Conservation (phyloP, 2,329 filamentous ascomycete genomes). For the Scolecobasidium constrictum region DNA sequence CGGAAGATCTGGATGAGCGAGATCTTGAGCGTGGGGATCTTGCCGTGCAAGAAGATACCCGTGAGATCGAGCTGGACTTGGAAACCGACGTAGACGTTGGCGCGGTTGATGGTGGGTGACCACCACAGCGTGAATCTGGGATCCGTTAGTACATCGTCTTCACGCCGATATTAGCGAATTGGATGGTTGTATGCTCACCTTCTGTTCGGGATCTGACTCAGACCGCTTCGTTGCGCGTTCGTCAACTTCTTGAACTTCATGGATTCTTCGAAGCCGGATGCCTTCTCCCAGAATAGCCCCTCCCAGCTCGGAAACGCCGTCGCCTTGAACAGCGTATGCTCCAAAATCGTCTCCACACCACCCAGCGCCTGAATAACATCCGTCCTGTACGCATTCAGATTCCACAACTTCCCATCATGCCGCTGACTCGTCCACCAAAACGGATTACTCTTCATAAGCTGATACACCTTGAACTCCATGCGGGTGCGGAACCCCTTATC, state of each 20-base stretch:
- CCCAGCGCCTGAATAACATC: constrained; percentile 94
- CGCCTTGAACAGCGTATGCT: constrained; percentile 93
- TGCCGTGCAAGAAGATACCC: constrained; percentile 97
- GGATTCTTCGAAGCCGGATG: constrained; percentile 31
- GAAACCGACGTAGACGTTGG: constrained; percentile 98
- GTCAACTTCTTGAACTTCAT: constrained; percentile 99
- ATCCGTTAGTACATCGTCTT: no score
- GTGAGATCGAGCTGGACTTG: constrained; percentile 96
- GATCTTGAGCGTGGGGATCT: constrained; percentile 96
- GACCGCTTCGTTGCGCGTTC: constrained; percentile 89
- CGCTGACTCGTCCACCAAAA: constrained; percentile 99
- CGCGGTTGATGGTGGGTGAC: constrained; percentile 82
- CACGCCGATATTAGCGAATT: no score
- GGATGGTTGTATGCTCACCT: no score
- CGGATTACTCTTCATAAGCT: constrained; percentile 97
- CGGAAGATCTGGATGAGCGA: constrained; percentile 98
- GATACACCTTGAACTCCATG: constrained; percentile 96
- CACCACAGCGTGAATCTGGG: constrained; percentile 98
- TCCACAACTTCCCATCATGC: constrained; percentile 97
- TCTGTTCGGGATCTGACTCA: constrained; percentile 98
- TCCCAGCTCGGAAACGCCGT: constrained; percentile 97
- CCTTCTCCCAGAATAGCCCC: constrained; percentile 78
- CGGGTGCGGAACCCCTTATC: constrained; percentile 96
- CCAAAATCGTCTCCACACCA: constrained; percentile 94
- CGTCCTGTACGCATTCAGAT: constrained; percentile 87